Evolutionary conservation across 352 stramenopile species (phyloP).

Genomic region (Phytopythium chamaehyphon): DNA sequence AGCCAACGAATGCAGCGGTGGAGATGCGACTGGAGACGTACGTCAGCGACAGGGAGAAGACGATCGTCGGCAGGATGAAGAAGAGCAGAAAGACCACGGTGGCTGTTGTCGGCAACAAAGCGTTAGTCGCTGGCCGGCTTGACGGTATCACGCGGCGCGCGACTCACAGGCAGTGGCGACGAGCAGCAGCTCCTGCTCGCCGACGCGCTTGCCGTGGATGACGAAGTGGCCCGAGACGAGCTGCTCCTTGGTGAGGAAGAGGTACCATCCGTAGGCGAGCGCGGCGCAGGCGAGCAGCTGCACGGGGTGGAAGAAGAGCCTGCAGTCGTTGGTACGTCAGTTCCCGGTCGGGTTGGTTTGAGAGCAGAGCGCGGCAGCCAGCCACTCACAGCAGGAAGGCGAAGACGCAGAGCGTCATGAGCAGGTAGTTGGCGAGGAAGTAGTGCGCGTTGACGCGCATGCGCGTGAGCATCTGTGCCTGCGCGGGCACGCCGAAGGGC

Average conservation of each 20-base stretch:
- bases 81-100: conserved; percentile 71
- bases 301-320: conserved; percentile 68
- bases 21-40: conserved; percentile 12
- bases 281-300: conserved; percentile 61
- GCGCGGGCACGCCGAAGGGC: conserved; percentile 53
- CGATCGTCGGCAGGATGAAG: conserved; percentile 64
- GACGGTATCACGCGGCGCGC: neutral
- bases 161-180: conserved; percentile 54
- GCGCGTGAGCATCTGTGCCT: conserved; percentile 40
- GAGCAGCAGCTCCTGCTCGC: conserved; percentile 61
- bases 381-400: conserved; percentile 51
- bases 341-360: too few species aligned
- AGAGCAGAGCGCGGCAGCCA: too few species aligned
- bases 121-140: neutral
- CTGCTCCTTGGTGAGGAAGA: conserved; percentile 60
- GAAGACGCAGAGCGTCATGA: conserved; percentile 51
- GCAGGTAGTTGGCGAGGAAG: conserved; percentile 76
- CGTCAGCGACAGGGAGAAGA: conserved; percentile 65
- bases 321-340: too few species aligned
- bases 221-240: conserved; percentile 43
- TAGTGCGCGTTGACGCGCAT: conserved; percentile 67
- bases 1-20: neutral
- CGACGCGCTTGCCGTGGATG: conserved; percentile 46
- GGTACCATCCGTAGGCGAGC: conserved; percentile 57
- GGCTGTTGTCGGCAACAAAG: conserved; percentile 18